Evolutionary conservation across 768 basidiomycete genomes (phyloP), one percentile per base, ranked within the genome.

Genomic region (Podaxis pistillaris): DNA sequence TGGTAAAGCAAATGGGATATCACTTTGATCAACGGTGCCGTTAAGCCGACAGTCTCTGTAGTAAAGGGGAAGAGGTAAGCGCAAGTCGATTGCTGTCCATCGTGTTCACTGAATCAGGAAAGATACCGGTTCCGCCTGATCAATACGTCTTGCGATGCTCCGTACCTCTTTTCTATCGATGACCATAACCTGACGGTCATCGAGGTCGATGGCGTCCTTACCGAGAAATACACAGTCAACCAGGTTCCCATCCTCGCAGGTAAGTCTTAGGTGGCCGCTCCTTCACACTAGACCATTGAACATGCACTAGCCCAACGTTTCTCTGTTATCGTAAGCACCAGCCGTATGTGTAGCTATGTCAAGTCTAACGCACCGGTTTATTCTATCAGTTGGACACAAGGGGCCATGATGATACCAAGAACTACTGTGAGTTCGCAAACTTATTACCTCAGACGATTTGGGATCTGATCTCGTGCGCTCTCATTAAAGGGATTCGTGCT

Each of bases 51-150:
- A 6, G 24, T 50, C 19, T 24, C 9, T 50, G 49, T 50, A 19
- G 22, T 22, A 12, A 19, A 9, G 9, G 49, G 49, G 22, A 50
- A 50, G 13, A 50, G 13, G 49, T 50, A 50, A 4, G 9, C 1
- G 3, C 3, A 11, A 50, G 19, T 12, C 9, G 24, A 26, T 24
- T 24, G 6, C 11, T 12, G 8, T 26, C 8, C 71, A 17, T 46
- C n/a, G 1, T 46, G 0, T 72, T 37, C 80, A 85, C 13, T 37
- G 64, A 2, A 33, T 3, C 63, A 53, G 0, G 75, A 76, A 33
- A 8, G 69, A 55, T 75, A 81, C 60, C 75, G 84, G n/a, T 80
- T 84, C 71, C 80, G 84, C 5, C 22, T 86, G 24, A 65, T 72
- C 3, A 68, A 66, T 12, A 62, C 68, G n/a, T 68, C 47, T 41